These are phyloP conservation scores for Tolypocladium album DNA, from an alignment of 2,329 filamentous ascomycete genomes.

Conservation along the genomic window DNA sequence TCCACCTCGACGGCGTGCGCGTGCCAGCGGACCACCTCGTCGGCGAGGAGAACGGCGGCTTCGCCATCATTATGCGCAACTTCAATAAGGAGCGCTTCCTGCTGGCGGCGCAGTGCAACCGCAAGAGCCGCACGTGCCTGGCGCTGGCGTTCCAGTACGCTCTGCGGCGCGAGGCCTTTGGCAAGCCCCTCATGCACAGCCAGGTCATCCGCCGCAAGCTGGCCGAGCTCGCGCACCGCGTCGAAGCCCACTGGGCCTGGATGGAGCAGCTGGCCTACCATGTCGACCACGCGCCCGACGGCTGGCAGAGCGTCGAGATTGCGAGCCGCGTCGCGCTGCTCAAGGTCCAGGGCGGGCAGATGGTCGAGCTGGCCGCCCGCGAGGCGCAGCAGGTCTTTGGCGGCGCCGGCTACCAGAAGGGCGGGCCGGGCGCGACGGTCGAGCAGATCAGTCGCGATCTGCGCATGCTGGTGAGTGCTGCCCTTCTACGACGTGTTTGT, in stretches of 20 bases:
- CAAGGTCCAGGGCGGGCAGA: slow-evolving; percentile 38
- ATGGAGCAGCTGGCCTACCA: slow-evolving; percentile 51
- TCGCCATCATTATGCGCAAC: slow-evolving; percentile 44
- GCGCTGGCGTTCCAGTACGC: slow-evolving; percentile 42
- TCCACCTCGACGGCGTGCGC: slow-evolving; percentile 43
- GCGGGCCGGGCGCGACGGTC: slow-evolving; percentile 34
- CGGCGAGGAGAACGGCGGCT: slow-evolving; percentile 43
- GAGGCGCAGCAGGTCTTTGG: slow-evolving; percentile 46
- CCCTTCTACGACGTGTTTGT: slow-evolving; percentile 12
- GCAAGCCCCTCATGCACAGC: slow-evolving; percentile 43
- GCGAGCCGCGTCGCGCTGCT: slow-evolving; percentile 19
- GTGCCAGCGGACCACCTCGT: slow-evolving; percentile 33
- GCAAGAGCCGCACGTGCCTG: slow-evolving; percentile 44
- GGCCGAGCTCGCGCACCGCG: slow-evolving; percentile 44
- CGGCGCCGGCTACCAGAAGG: slow-evolving; percentile 38
- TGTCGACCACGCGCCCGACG: slow-evolving; percentile 21
- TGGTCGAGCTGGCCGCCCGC: slow-evolving; percentile 37
- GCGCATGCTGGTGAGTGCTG: slow-evolving; percentile 15
- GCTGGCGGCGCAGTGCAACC: slow-evolving; percentile 44
- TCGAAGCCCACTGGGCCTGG: slow-evolving; percentile 53
- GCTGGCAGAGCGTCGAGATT: slow-evolving; percentile 20
- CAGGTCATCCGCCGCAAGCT: slow-evolving; percentile 51
- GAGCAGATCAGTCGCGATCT: slow-evolving; percentile 44
- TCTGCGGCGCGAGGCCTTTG: slow-evolving; percentile 43
- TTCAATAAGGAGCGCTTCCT: slow-evolving; percentile 50